A percentile compares a stretch with the other conserved stretches of the same genome.
phyloP scores from a whole-genome alignment of 1,139 yeast species.

The Debaryomyces sp. region DNA sequence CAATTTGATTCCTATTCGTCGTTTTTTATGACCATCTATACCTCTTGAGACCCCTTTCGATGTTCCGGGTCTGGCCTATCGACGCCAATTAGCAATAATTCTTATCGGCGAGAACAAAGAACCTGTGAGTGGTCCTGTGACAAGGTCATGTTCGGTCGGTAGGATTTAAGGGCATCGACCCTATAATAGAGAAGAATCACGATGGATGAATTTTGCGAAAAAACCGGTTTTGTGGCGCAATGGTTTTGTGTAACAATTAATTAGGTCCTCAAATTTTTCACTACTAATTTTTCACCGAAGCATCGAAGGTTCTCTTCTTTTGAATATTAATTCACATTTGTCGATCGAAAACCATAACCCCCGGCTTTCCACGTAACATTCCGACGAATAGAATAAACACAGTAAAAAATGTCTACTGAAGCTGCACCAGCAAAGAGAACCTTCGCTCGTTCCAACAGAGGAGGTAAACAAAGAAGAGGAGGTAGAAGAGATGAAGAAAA shows the following conservation, averaged over 20 bases:
- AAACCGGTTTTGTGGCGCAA: neutral
- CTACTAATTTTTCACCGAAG: slow-evolving; percentile 3
- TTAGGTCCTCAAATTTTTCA: neutral
- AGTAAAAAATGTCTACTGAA: slow-evolving; percentile 63
- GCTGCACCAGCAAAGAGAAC: slow-evolving; percentile 62
- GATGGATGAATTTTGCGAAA: neutral
- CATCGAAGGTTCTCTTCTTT: slow-evolving; percentile 12
- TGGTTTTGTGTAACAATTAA: slow-evolving; percentile 19
- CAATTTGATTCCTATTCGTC: too few species aligned
- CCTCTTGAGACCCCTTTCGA: neutral
- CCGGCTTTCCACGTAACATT: slow-evolving; percentile 92
- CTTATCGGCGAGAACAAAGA: neutral
- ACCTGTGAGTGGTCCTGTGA: neutral
- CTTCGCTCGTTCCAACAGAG: slow-evolving; percentile 63
- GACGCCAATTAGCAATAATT: neutral
- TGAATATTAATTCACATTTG: slow-evolving; percentile 23
- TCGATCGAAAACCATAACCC: slow-evolving; percentile 89
- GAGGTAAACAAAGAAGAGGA: slow-evolving; percentile 53
- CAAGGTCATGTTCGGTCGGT: neutral
- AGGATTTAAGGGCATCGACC: neutral
- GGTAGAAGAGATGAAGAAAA: slow-evolving; percentile 89
- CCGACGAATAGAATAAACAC: slow-evolving; percentile 54
- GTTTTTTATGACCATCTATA: neutral
- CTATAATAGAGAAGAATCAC: neutral
- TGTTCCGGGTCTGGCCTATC: neutral